phyloP scores from a whole-genome alignment of 2,329 filamentous ascomycete genomes.

The Nigrograna mackinnonii region DNA sequence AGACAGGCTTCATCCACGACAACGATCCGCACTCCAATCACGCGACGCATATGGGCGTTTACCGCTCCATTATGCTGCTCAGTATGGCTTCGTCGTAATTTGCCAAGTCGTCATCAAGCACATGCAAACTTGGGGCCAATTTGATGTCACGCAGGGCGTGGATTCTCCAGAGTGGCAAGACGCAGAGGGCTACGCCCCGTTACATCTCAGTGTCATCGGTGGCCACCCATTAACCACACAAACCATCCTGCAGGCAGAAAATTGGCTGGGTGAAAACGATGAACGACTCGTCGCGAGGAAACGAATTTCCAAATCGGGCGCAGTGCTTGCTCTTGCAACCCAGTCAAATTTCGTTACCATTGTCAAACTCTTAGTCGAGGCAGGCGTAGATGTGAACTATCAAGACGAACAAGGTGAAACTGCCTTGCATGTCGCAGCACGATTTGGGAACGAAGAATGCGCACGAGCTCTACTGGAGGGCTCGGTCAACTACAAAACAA shows the following conservation, averaged over 20 bases:
- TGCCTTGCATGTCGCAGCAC: slow-evolving; percentile 86
- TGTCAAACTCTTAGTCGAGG: slow-evolving; percentile 83
- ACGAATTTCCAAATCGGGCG: slow-evolving; percentile 78
- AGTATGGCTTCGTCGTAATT: slow-evolving; percentile 91
- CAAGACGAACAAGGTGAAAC: slow-evolving; percentile 89
- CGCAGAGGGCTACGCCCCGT: slow-evolving; percentile 83
- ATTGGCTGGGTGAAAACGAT: slow-evolving; percentile 68
- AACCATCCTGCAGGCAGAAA: slow-evolving; percentile 77
- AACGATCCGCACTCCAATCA: slow-evolving; percentile 68
- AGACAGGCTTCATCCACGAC: slow-evolving; percentile 67
- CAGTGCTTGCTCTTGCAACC: slow-evolving; percentile 84
- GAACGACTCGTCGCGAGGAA: slow-evolving; percentile 68
- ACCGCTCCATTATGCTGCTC: slow-evolving; percentile 89
- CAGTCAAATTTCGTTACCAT: slow-evolving; percentile 86
- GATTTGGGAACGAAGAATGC: slow-evolving; percentile 83
- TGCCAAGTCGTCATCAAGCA: slow-evolving; percentile 84
- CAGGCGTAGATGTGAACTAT: slow-evolving; percentile 91
- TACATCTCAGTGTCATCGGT: slow-evolving; percentile 90
- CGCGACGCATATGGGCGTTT: slow-evolving; percentile 81
- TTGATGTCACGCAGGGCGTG: slow-evolving; percentile 82
- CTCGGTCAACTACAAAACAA: slow-evolving; percentile 68
- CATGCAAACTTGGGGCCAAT: slow-evolving; percentile 88
- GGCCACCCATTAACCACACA: slow-evolving; percentile 87
- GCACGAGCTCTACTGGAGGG: slow-evolving; percentile 75
- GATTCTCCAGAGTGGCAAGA: slow-evolving; percentile 91